These are phyloP conservation scores for Sphaceloma murrayae DNA, from an alignment of 2,329 filamentous ascomycete genomes.

Conservation along the genomic window DNA sequence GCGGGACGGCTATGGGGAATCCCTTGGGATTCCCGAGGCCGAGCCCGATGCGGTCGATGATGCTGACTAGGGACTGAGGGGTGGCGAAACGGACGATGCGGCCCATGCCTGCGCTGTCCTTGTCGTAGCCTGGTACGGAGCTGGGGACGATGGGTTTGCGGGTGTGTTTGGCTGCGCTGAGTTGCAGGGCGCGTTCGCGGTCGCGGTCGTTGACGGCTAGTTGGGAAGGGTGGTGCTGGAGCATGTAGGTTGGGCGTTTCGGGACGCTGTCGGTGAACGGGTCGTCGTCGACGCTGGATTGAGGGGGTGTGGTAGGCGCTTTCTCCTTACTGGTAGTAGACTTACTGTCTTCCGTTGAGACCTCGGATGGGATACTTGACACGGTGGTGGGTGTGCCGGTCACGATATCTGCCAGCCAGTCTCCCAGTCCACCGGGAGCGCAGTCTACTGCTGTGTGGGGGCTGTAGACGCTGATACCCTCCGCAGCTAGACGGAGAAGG, in stretches of 20 bases:
- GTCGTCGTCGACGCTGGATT: slow-evolving; percentile 25
- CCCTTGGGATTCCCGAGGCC: slow-evolving; percentile 58
- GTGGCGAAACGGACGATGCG: slow-evolving; percentile 48
- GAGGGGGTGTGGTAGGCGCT: slow-evolving; percentile 17
- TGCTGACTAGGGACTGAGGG: slow-evolving; percentile 43
- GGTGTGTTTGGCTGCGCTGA: slow-evolving; percentile 39
- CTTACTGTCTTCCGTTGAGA: neutral
- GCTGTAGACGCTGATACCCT: slow-evolving; percentile 89
- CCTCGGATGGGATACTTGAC: slow-evolving; percentile 17
- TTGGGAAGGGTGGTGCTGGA: slow-evolving; percentile 43
- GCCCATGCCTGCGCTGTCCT: slow-evolving; percentile 49
- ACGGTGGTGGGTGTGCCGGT: slow-evolving; percentile 43
- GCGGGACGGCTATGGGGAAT: slow-evolving; percentile 55
- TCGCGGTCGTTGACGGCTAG: slow-evolving; percentile 26
- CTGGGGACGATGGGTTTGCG: slow-evolving; percentile 47
- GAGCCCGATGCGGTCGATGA: slow-evolving; percentile 54
- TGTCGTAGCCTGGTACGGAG: slow-evolving; percentile 30
- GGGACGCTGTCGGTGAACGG: slow-evolving; percentile 28
- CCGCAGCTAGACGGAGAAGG: slow-evolving; percentile 68
- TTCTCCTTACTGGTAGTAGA: slow-evolving; percentile 7
- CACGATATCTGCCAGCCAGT: slow-evolving; percentile 87
- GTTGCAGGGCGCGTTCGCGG: slow-evolving; percentile 29
- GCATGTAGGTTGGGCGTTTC: slow-evolving; percentile 34
- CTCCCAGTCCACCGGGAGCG: slow-evolving; percentile 72
- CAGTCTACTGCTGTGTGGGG: slow-evolving; percentile 94